Base-by-base conservation (phyloP, 352 stramenopile species). In the Globisporangium irregulare region DNA sequence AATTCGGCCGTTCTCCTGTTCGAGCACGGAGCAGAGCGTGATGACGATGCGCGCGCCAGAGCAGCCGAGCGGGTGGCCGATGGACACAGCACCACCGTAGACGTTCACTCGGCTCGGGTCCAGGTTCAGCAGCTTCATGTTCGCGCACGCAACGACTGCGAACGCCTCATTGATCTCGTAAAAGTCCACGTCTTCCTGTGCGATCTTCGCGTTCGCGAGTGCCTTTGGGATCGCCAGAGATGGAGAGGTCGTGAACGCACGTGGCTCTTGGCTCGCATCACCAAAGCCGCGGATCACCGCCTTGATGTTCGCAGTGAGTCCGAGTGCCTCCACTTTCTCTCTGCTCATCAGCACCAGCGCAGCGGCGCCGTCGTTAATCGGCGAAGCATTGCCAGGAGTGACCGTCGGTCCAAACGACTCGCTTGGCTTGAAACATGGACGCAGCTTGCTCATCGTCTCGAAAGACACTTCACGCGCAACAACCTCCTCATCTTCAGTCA, bases 91-190 rank as follows among this genome's bases (percentile, higher is more conserved):
- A 36, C 96, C 97, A 61, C 97, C 97, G 73, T 98, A 97, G 2
- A 98, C 92, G 79, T 99, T 99, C 12, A 99, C 92, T 64, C 80
- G 87, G 36, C 73, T 72, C 24, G 74, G 72, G 76, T 98, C 89
- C 6, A 99, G 71, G 34, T 86, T 82, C 58, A 99, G 54, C 10
- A 98, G 68, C 75, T 97, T 75, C 62, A 87, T 92, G 80, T 98
- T 99, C 2, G 88, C 93, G 22, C 98, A 82, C 0, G 93, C 81
- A 8, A 99, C 97, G 18, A 99, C 95, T 2, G 93, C 85, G 75
- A 99, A 99, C 24, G 97, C 97, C 72, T 99, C 97, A 74, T 99
- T 99, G 69, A 99, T 98, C 81, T 99, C 97, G 74, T 97, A 94
- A 75, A 91, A 98, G 50, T 99, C 94, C 6, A 99, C 80, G 71